Percentiles rank a stretch among this genome's conserved stretches.
Conservation (phyloP, 2,329 filamentous ascomycete genomes). For the Fusarium aywerte region DNA sequence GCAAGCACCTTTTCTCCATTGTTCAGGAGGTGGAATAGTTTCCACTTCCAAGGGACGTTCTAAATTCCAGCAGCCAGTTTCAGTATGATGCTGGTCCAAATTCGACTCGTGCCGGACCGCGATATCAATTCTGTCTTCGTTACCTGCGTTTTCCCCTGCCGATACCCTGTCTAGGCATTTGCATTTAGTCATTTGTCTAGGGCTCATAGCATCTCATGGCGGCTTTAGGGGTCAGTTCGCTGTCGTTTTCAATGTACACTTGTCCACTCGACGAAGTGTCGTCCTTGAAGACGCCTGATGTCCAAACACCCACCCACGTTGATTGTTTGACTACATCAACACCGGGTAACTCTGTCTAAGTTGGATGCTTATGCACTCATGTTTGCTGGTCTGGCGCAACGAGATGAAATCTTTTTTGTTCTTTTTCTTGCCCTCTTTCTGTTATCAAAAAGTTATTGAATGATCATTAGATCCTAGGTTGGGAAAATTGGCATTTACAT, state of each 20-base stretch:
- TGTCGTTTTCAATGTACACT: neutral
- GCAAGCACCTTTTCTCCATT: neutral
- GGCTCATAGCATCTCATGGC: constrained; percentile 34
- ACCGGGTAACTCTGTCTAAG: neutral
- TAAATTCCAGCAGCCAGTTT: constrained; percentile 1
- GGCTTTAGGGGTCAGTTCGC: constrained; percentile 34
- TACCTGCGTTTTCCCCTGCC: constrained; percentile 30
- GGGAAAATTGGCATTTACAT: constrained; percentile 40
- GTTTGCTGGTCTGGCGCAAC: constrained; percentile 16
- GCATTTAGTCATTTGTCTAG: constrained; percentile 6
- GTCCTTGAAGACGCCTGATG: neutral
- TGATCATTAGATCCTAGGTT: constrained; percentile 18
- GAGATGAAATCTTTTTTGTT: neutral
- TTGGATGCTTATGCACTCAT: neutral
- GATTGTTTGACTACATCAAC: neutral
- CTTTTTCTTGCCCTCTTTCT: neutral
- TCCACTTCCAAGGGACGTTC: neutral
- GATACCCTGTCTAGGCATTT: constrained; percentile 31
- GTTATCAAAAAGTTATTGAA: constrained; percentile 21
- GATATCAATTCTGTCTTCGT: constrained; percentile 22
- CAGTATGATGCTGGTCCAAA: constrained; percentile 4
- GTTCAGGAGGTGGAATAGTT: neutral
- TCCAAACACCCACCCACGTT: neutral
- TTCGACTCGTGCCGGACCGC: constrained; percentile 33
- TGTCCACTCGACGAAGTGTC: neutral